Conservation (phyloP, 306 rosid genomes). For the Pyrus pyrifolia region DNA sequence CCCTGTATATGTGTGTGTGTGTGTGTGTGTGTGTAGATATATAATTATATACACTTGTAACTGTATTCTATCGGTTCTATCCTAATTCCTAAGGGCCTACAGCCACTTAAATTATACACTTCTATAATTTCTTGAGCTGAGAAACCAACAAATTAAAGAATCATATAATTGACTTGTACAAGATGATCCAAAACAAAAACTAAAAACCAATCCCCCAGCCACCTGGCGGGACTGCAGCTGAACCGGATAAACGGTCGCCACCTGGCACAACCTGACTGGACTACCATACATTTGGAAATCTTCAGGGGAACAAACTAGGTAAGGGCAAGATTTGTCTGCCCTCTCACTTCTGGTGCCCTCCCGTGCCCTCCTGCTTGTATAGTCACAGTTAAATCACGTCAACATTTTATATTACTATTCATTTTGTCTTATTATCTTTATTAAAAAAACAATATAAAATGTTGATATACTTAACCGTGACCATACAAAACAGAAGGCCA, state of each 20-base stretch:
- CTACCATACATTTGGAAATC: slow-evolving; percentile 20
- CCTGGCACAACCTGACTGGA: slow-evolving; percentile 11
- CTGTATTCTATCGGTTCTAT: neutral
- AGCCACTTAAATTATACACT: slow-evolving; percentile 3
- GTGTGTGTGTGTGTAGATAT: neutral
- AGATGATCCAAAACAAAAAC: slow-evolving; percentile 8
- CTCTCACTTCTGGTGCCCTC: too few relatives aligned
- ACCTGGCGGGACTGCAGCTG: slow-evolving; percentile 15
- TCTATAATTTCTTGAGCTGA: slow-evolving; percentile 23
- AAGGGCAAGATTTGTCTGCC: too few relatives aligned
- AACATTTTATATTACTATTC: too few relatives aligned
- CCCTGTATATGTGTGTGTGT: slow-evolving; percentile 11
- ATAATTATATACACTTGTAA: slow-evolving; percentile 7
- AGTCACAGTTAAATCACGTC: too few relatives aligned
- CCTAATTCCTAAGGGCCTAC: slow-evolving; percentile 1
- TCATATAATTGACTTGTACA: slow-evolving; percentile 41
- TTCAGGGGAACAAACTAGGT: slow-evolving; percentile 2
- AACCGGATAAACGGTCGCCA: slow-evolving; percentile 7
- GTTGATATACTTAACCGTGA: too few relatives aligned
- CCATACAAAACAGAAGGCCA: too few relatives aligned
- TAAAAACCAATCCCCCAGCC: slow-evolving; percentile 20
- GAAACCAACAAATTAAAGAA: slow-evolving; percentile 58
- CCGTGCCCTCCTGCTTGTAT: too few relatives aligned
- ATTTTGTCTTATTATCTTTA: too few relatives aligned
- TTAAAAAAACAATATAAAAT: too few relatives aligned